Evolutionary conservation across 768 basidiomycete genomes (phyloP).

Genomic region (Hebeloma cylindrosporum): DNA sequence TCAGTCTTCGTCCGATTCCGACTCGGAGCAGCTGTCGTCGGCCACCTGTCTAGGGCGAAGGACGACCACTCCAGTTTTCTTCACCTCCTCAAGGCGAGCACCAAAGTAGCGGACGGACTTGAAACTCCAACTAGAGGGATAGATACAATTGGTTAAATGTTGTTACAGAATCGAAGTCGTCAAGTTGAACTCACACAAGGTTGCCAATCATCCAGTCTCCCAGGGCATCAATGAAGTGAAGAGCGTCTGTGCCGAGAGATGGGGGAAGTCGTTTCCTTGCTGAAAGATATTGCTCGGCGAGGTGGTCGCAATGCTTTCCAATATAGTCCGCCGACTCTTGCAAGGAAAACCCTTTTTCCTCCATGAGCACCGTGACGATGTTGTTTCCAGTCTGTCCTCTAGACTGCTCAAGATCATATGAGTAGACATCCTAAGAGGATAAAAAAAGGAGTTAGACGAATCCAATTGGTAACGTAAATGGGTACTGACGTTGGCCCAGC

Average conservation of each 20-base stretch:
- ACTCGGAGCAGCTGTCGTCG: conserved; percentile 31
- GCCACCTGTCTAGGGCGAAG: conserved; percentile 39
- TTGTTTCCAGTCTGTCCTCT: conserved; percentile 67
- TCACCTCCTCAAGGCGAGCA: conserved; percentile 50
- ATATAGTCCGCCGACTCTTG: conserved; percentile 61
- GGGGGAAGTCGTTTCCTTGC: conserved; percentile 50
- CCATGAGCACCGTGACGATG: conserved; percentile 67
- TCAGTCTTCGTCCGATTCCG: conserved; percentile 41
- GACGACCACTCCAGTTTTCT: conserved; percentile 44
- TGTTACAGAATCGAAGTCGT: not conserved
- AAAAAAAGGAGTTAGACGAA: conserved; percentile 3
- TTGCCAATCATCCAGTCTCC: conserved; percentile 65
- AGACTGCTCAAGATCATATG: conserved; percentile 72
- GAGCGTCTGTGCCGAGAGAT: conserved; percentile 50
- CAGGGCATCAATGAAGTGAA: conserved; percentile 53
- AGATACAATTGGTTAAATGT: conserved; percentile 3
- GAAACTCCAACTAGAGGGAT: conserved; percentile 56
- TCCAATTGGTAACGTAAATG: not conserved
- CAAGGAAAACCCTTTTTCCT: conserved; percentile 48
- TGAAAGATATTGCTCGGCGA: conserved; percentile 50
- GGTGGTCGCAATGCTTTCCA: conserved; percentile 47
- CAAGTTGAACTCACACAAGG: conserved; percentile 43
- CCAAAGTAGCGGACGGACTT: conserved; percentile 71
- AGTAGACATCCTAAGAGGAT: conserved; percentile 58
- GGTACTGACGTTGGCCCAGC: conserved; percentile 64